phyloP scores from a whole-genome alignment of 2,329 filamentous ascomycete species.

The Colletotrichum coccodes region DNA sequence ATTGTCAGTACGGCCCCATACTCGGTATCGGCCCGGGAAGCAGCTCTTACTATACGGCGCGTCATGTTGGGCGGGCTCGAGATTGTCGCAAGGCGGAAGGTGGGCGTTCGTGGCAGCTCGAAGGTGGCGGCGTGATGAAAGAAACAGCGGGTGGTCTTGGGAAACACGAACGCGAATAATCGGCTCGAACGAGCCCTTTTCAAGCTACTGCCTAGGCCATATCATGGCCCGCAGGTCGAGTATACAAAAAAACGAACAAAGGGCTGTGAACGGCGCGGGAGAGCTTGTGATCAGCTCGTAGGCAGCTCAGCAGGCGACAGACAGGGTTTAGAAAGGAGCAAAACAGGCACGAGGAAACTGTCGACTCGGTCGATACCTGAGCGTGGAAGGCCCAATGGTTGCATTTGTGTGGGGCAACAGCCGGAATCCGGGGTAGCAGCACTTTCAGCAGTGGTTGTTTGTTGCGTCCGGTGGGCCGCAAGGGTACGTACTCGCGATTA shows the following conservation, averaged over 20 bases:
- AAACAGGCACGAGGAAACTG: constrained; percentile 14
- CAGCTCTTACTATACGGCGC: constrained; percentile 35
- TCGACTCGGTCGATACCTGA: constrained; percentile 12
- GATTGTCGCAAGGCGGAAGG: constrained; percentile 10
- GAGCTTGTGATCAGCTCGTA: constrained; percentile 21
- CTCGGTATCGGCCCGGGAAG: neutral
- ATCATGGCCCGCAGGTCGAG: constrained; percentile 20
- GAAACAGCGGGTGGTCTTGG: neutral
- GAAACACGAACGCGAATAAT: constrained; percentile 24
- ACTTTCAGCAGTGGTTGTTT: constrained; percentile 4
- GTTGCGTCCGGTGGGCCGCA: neutral
- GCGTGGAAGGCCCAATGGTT: constrained; percentile 1
- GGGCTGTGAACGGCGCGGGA: constrained; percentile 1
- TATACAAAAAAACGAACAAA: neutral
- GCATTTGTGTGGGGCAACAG: constrained; percentile 16
- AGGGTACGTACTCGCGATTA: constrained; percentile 1
- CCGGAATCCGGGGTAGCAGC: constrained; percentile 32
- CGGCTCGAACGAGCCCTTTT: constrained; percentile 30
- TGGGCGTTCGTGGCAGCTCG: neutral
- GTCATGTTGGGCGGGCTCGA: constrained; percentile 33
- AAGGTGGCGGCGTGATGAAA: neutral
- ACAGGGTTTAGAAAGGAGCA: constrained; percentile 20
- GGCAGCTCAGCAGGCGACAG: constrained; percentile 18
- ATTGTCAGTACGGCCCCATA: neutral
- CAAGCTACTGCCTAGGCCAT: constrained; percentile 31